A percentile compares a stretch with the other conserved stretches of the same genome.
Evolutionary conservation across 1,284 basidiomycete species (phyloP).

Genomic region (Anthracocystis walkeri): DNA sequence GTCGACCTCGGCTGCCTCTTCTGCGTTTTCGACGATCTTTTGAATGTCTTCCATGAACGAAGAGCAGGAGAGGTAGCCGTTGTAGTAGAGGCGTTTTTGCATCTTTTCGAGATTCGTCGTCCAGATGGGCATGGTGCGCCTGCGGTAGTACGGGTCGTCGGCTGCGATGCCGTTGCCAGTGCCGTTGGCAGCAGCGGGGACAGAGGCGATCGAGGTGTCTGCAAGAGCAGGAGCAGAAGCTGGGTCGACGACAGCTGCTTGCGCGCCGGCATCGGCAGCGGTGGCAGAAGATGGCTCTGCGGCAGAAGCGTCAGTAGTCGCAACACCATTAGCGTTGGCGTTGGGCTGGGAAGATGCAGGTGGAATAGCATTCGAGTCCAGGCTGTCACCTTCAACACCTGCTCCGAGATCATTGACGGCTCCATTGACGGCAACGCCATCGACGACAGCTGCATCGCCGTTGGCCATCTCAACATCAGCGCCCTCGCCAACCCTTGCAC

Average conservation of each 20-base stretch:
- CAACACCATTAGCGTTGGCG: constrained; percentile 22
- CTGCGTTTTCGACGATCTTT: constrained; percentile 90
- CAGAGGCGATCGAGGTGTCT: constrained; percentile 19
- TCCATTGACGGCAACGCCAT: constrained; percentile 1
- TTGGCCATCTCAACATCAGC: constrained; percentile 39
- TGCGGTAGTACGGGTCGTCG: constrained; percentile 37
- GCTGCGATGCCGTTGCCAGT: constrained; percentile 2
- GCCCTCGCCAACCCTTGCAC: not conserved
- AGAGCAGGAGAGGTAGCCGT: constrained; percentile 86
- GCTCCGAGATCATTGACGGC: constrained; percentile 3
- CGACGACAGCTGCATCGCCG: constrained; percentile 15
- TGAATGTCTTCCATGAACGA: constrained; percentile 88
- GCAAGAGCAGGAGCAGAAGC: constrained; percentile 4
- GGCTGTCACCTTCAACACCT: constrained; percentile 1
- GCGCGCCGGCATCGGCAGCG: not conserved
- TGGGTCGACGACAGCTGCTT: not conserved
- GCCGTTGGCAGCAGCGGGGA: constrained; percentile 11
- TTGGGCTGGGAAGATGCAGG: constrained; percentile 33
- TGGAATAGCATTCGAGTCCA: not conserved
- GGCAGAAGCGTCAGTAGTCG: not conserved
- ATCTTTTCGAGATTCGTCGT: constrained; percentile 80
- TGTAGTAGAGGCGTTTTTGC: constrained; percentile 85
- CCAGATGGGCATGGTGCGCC: constrained; percentile 63
- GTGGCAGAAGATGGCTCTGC: not conserved
- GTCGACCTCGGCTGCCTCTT: constrained; percentile 75